Evolutionary conservation across 176 grass and related monocot genomes (phyloP).

Genomic region (Ananas comosus): DNA sequence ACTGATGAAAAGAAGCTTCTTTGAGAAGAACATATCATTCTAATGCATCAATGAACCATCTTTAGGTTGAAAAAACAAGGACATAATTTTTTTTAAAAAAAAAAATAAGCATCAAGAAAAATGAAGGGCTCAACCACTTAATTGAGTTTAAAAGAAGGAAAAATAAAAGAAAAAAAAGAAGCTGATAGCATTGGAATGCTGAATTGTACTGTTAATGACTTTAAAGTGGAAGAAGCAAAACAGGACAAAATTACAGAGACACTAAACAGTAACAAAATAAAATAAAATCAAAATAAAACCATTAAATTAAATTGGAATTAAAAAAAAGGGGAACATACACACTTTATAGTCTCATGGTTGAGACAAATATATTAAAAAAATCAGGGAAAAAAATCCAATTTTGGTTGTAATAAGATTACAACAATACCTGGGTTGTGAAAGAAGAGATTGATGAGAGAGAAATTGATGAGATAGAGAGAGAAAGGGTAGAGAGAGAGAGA

Average conservation of each 20-base stretch:
- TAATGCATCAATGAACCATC: background rate
- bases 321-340: too few species aligned
- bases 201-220: background rate
- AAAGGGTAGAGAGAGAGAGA: background rate
- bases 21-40: background rate
- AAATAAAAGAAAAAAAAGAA: background rate
- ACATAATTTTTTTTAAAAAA: background rate
- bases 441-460: background rate
- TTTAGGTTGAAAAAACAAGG: background rate
- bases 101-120: background rate
- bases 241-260: background rate
- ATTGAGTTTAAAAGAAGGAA: background rate
- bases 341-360: too few species aligned
- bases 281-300: background rate
- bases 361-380: too few species aligned
- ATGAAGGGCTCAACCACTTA: background rate
- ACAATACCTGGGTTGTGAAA: background rate
- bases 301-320: background rate
- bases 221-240: background rate
- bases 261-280: background rate
- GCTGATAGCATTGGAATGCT: background rate
- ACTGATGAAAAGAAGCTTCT: background rate
- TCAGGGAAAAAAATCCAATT: too few species aligned
- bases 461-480: conserved; percentile 18
- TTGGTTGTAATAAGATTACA: background rate